Percentiles rank a stretch among this genome's conserved stretches.
Evolutionary conservation across 2,329 filamentous ascomycete species (phyloP).

Genomic region (Talaromyces piceae): DNA sequence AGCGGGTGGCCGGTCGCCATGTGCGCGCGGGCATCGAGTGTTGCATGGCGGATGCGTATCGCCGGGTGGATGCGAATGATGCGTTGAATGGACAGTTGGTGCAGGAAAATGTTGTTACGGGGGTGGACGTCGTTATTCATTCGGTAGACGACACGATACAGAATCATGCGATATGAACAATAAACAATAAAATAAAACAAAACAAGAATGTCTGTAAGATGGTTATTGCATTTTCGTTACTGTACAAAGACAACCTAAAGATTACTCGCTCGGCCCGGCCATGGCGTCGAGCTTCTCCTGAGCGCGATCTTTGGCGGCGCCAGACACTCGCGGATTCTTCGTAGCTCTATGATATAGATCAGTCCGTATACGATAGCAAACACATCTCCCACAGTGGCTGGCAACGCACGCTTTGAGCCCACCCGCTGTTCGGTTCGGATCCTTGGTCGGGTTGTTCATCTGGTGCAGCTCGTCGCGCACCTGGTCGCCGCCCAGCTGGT

Average conservation of each 20-base stretch:
- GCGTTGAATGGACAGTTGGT: constrained; percentile 28
- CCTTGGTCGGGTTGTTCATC: constrained; percentile 11
- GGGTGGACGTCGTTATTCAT: neutral
- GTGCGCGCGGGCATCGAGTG: constrained; percentile 35
- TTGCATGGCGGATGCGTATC: constrained; percentile 27
- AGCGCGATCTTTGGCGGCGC: constrained; percentile 20
- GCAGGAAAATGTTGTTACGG: constrained; percentile 18
- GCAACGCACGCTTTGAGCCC: constrained; percentile 18
- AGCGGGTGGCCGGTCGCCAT: constrained; percentile 35
- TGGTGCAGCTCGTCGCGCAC: constrained; percentile 13
- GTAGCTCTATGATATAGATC: constrained; percentile 14
- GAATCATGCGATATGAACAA: neutral
- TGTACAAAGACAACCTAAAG: neutral
- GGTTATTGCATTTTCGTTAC: too few species aligned
- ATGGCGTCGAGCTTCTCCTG: constrained; percentile 12
- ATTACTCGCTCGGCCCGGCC: constrained; percentile 7
- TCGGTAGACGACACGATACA: neutral
- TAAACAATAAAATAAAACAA: neutral
- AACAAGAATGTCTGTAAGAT: neutral
- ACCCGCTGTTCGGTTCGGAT: constrained; percentile 13
- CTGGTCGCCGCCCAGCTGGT: constrained; percentile 13
- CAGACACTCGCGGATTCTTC: constrained; percentile 17
- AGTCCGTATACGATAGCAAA: too few species aligned
- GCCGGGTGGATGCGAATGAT: constrained; percentile 34
- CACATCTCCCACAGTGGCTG: too few species aligned